Base-by-base conservation (phyloP, 192 early-diverging fungal species). In the Coemansia sp. region DNA sequence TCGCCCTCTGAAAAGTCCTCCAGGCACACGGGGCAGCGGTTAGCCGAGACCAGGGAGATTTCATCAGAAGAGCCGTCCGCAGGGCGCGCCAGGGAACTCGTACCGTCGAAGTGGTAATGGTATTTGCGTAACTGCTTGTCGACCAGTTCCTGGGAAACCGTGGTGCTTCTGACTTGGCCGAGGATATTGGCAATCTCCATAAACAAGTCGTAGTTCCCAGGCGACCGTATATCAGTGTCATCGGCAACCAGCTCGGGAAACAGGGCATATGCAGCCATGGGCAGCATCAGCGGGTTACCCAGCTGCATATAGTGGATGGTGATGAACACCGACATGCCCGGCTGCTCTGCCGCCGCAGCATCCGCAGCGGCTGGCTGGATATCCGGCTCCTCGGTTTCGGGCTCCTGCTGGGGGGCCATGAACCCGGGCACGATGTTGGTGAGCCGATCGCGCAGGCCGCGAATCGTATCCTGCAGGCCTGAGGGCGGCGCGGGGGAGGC, bases 1-100 rank as follows among this genome's bases (percentile, higher is more conserved):
- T 82, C 75, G 2, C 68, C 79, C 11, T 45, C 40, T 4, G 67
- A 66, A 64, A 74, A 82, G 4, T 59, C 69, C 35, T 82, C 79
- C 68, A 82, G 41, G 17, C 79, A 82, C 51, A 82, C 79, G 0
- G 79, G 75, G 53, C 79, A 82, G 27, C 72, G 64, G 41, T 82
- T 70, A 13, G 79, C 70, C 56, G 79, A 73, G 10, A 82, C 59
- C 57, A 82, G 33, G 8, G 48, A 35, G 4, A 82, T 66, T 10
- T 65, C 66, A 0, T 29, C 63, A 10, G 50, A 42, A 5, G 50
- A 63, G 27, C 35, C 68, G 7, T 21, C 50, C 7, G 69, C 27
- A 0, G 65, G 46, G 13, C 75, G 66, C 37, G 75, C 70, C 13
- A 69, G 29, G 11, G 31, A 54, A 21, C 39, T 40, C 5, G 33